Conservation (phyloP, 2,329 filamentous ascomycete species). For the Fusarium sterilihyphosum region DNA sequence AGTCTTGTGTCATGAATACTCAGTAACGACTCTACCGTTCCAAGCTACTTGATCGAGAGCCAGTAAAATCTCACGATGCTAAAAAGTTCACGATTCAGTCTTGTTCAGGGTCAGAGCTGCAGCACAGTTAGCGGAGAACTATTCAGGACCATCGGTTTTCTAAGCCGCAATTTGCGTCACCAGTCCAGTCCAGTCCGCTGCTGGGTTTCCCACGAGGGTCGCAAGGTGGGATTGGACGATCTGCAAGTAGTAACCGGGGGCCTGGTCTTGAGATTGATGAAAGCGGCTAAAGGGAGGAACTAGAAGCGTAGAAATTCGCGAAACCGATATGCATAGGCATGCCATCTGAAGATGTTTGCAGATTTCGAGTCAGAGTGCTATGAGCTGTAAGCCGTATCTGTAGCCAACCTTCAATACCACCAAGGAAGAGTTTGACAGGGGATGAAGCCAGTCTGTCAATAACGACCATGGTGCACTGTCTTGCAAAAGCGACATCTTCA, state of each 20-base stretch:
- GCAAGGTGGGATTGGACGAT: conserved; percentile 40
- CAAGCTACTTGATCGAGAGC: conserved; percentile 18
- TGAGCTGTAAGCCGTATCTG: background rate
- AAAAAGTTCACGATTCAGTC: conserved; percentile 9
- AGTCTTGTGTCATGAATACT: conserved; percentile 42
- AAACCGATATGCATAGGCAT: background rate
- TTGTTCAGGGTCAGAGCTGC: conserved; percentile 2
- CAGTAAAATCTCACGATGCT: conserved; percentile 19
- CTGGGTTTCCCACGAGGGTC: conserved; percentile 29
- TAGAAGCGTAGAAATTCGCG: conserved; percentile 23
- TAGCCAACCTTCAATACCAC: background rate
- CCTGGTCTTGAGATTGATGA: conserved; percentile 34
- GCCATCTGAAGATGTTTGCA: background rate
- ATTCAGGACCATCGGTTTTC: background rate
- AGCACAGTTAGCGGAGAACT: conserved; percentile 15
- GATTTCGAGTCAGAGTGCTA: background rate
- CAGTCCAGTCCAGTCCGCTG: conserved; percentile 26
- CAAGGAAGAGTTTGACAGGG: background rate
- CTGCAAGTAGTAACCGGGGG: conserved; percentile 42
- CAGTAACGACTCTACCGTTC: conserved; percentile 18
- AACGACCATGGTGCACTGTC: conserved; percentile 11
- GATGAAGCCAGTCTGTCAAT: conserved; percentile 12
- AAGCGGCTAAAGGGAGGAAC: conserved; percentile 36
- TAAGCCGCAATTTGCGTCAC: conserved; percentile 38
- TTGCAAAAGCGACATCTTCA: background rate